Evolutionary conservation across 305 asterid genomes (phyloP).

Genomic region (Euphrasia arctica): DNA sequence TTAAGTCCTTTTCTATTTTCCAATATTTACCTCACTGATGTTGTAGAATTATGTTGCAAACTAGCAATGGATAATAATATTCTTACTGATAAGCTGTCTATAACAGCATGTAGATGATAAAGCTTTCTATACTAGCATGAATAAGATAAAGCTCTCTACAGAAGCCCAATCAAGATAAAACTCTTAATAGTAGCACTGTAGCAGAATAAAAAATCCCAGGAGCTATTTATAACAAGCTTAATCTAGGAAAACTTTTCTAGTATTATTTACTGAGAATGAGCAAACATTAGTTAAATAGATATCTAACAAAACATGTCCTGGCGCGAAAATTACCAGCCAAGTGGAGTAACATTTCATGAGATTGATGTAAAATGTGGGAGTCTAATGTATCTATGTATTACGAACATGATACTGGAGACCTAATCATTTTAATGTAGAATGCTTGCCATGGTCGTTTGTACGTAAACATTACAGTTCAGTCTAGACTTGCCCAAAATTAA

Average conservation of each 20-base stretch:
- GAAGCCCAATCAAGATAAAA: not conserved
- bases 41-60: not conserved
- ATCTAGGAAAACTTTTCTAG: not conserved
- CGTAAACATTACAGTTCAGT: conserved; percentile 19
- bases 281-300: conserved; percentile 3
- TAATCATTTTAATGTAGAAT: not conserved
- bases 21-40: not conserved
- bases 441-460: conserved; percentile 9
- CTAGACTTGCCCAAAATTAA: too few relatives aligned
- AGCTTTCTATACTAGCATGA: too few relatives aligned
- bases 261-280: conserved; percentile 2
- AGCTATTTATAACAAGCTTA: not conserved
- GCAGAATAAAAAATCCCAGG: not conserved
- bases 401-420: not conserved
- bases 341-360: not conserved
- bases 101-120: too few relatives aligned
- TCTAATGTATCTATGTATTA: not conserved
- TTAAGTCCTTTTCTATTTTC: not conserved
- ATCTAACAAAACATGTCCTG: not conserved
- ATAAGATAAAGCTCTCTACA: not conserved
- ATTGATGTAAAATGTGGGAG: not conserved
- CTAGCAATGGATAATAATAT: not conserved
- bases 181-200: too few relatives aligned
- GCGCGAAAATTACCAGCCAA: not conserved
- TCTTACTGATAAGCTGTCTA: not conserved